Evolutionary conservation across 1,284 basidiomycete species (phyloP), one percentile per base, ranked within the genome.

Genomic region (Malassezia psittaci): DNA sequence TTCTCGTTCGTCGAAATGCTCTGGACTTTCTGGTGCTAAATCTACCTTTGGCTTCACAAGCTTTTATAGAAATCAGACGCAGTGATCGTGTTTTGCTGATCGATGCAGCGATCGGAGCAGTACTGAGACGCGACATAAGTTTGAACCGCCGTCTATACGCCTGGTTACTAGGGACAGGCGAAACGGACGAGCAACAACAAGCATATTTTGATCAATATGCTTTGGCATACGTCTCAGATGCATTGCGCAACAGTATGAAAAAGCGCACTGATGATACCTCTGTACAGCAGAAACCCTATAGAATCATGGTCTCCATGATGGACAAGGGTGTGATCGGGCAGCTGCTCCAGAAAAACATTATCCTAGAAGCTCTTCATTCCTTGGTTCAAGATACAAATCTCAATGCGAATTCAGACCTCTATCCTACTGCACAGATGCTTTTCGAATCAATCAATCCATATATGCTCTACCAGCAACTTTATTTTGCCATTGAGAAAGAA

Each of bases 241-340:
- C 67, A 18, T 60, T 72, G 39, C 60, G 52, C 13, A 53, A 62
- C 40, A 63, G 50, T 19, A 60, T 70, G 35, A 44, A 54, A 10
- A 42, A 41, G 19, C 49, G 45, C n/a, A 83, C 82, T 0, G 78
- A 80, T 44, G 85, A 89, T 57, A 83, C 85, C 57, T 79, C 83
- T 0, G 85, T 86, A 59, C 83, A 85, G 0, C 82, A 77, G 57
- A 62, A 86, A 15, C 89, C 94, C 0, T 96, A 90, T 80, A 91
- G 91, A 75, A 87, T 96, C 44, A 93, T 96, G 74, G 84, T 96
- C 29, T 91, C 90, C 0, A 76, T 98, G 15, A 78, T 96, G 60
- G 94, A 99, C 76, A 94, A 94, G 75, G 96, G 89, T 87, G 90
- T 96, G 75, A 85, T 98, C 48, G 93, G 93, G 0, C 82, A 83